Base-by-base conservation (phyloP, 2,329 filamentous ascomycete genomes). In the Daldinia sp. region DNA sequence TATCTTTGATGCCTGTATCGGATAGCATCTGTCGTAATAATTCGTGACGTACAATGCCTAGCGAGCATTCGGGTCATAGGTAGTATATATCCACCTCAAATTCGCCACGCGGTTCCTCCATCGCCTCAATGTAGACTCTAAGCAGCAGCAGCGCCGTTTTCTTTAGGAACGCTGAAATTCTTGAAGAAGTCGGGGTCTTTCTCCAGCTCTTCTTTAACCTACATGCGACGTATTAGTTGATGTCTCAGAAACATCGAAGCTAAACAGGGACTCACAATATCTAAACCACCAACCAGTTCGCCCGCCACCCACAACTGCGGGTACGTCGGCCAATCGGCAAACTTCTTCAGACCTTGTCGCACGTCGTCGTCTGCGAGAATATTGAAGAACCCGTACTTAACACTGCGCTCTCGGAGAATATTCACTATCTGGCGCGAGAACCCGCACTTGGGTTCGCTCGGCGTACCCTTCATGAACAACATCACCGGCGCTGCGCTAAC, bases 301-400 rank as follows among this genome's bases (percentile, higher is more conserved):
- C 95, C 94, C 63, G 90, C 87, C 10, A 96, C 87, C 89, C 94
- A 99, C 66, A 99, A 81, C 78, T 99, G 95, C 17, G 95, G 95
- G 79, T 93, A 99, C 0, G 95, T 99, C 8, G 95, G 95, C 95
- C 95, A 99, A 66, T 98, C 95, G n/a, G 93, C 93, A 77, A 89
- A 98, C 79, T 95, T 92, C 84, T 99, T 99, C 74, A 99, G 80
- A 0, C 95, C 95, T 80, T 98, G 94, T 64, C 95, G 86, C 48
- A 99, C 95, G 77, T 98, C 94, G 73, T 99, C 94, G 76, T 99
- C 95, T 67, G 95, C 95, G 71, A 99, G 80, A 68, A 99, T 99
- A 76, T 99, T 98, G 83, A 99, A 99, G 83, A 99, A 99, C 17
- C 95, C 95, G 77, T 98, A 99, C 76, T 96, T 93, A 63, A 99